Conservation (phyloP, 2,329 filamentous ascomycete genomes). For the Trichoderma cornu-damae region DNA sequence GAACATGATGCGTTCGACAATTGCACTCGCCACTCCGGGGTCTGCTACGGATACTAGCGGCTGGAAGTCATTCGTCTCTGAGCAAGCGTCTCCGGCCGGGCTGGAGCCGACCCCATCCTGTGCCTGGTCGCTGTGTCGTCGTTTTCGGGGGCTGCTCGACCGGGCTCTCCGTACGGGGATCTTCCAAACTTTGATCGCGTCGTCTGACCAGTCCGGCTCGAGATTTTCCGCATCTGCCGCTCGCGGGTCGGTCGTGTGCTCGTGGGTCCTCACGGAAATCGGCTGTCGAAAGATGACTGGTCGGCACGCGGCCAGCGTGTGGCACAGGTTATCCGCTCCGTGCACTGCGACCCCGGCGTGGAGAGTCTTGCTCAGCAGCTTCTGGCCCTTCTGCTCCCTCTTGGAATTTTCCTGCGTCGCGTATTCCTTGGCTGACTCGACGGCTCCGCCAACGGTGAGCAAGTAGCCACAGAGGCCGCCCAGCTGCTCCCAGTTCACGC, state of each 20-base stretch:
- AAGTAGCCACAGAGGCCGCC: constrained; percentile 84
- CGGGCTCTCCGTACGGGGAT: constrained; percentile 47
- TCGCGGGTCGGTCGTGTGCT: constrained; percentile 52
- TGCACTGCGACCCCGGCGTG: constrained; percentile 58
- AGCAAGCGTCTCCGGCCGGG: background rate
- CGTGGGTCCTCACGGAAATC: constrained; percentile 65
- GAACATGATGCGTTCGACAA: constrained; percentile 36
- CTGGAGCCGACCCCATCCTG: background rate
- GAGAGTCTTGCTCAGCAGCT: constrained; percentile 24
- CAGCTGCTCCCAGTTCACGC: constrained; percentile 65
- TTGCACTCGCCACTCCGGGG: constrained; percentile 27
- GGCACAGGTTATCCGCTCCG: constrained; percentile 72
- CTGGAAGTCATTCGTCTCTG: background rate
- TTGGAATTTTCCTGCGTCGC: constrained; percentile 37
- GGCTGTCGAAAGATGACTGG: constrained; percentile 83
- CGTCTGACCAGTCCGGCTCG: constrained; percentile 68
- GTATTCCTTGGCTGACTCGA: constrained; percentile 44
- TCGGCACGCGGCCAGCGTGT: constrained; percentile 75
- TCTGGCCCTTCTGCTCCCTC: constrained; percentile 37
- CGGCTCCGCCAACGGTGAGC: constrained; percentile 71
- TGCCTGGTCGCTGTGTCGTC: constrained; percentile 23
- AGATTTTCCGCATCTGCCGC: constrained; percentile 24
- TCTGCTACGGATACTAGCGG: constrained; percentile 26
- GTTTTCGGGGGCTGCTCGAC: constrained; percentile 35
- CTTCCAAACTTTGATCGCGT: constrained; percentile 78